Conservation (phyloP, 805 yeast genomes). For the Sporopachydermia lactativora region DNA sequence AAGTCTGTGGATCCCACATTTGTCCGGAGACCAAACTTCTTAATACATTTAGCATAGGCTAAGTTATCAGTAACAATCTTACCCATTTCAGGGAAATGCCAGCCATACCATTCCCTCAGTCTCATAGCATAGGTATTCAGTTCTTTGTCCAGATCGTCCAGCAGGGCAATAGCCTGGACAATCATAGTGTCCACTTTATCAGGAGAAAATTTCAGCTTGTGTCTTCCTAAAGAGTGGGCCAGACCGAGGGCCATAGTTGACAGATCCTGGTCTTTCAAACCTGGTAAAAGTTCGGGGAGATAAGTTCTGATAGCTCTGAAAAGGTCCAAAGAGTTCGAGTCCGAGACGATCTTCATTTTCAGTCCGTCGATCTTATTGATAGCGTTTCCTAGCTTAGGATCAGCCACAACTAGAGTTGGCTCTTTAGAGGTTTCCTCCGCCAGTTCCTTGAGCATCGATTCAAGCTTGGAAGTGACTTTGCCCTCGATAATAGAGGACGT, state of each 20-base stretch:
- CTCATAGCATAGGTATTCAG: constrained; percentile 98
- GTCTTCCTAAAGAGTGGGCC: constrained; percentile 98
- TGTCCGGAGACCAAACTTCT: constrained; percentile 88
- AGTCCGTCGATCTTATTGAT: constrained; percentile 83
- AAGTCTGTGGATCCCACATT: constrained; percentile 85
- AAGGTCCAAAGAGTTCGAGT: constrained; percentile 87
- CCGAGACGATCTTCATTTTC: constrained; percentile 79
- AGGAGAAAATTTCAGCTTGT: constrained; percentile 92
- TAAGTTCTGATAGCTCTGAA: constrained; percentile 93
- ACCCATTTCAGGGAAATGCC: constrained; percentile 99
- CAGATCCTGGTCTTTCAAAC: constrained; percentile 70
- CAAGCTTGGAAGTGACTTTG: constrained; percentile 74
- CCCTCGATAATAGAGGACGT: constrained; percentile 88
- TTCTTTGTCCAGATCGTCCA: constrained; percentile 96
- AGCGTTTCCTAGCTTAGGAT: constrained; percentile 90
- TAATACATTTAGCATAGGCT: constrained; percentile 88
- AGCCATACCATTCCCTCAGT: constrained; percentile 99
- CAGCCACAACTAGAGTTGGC: constrained; percentile 80
- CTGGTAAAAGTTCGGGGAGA: constrained; percentile 88
- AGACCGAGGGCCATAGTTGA: constrained; percentile 95
- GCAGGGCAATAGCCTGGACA: constrained; percentile 93
- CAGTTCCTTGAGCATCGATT: constrained; percentile 39
- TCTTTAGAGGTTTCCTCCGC: constrained; percentile 42
- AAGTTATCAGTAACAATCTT: constrained; percentile 92
- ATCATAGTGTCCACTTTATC: constrained; percentile 99